Conservation (phyloP, 2,329 filamentous ascomycete species). For the Claviceps africana region DNA sequence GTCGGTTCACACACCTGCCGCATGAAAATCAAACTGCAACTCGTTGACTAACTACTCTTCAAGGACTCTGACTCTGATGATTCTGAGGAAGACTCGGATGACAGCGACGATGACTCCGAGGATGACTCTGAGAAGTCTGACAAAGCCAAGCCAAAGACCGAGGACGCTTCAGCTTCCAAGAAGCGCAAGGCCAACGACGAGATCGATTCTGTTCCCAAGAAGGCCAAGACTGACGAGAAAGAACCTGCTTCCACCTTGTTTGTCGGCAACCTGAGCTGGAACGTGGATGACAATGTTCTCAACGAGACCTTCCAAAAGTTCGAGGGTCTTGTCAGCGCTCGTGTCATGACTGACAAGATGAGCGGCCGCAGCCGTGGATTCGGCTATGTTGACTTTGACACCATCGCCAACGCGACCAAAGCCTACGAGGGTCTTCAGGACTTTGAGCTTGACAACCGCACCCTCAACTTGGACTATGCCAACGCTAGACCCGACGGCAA, state of each 20-base stretch:
- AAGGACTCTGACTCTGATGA: conserved; percentile 11
- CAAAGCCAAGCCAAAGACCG: conserved; percentile 19
- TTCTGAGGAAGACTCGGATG: conserved; percentile 21
- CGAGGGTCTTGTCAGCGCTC: conserved; percentile 56
- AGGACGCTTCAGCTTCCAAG: conserved; percentile 28
- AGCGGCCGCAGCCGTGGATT: conserved; percentile 79
- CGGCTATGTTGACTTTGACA: conserved; percentile 80
- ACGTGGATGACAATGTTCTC: conserved; percentile 71
- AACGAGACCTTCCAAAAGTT: conserved; percentile 69
- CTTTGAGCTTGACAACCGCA: conserved; percentile 58
- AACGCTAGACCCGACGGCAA: conserved; percentile 45
- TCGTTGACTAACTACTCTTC: background rate
- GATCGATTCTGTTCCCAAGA: conserved; percentile 44
- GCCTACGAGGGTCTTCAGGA: conserved; percentile 65
- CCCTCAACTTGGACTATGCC: conserved; percentile 67
- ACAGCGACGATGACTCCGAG: conserved; percentile 19
- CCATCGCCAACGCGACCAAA: conserved; percentile 50
- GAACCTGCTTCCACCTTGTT: conserved; percentile 53
- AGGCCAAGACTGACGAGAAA: conserved; percentile 46
- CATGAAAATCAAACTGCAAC: background rate
- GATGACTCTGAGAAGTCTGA: conserved; percentile 23
- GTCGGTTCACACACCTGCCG: conserved; percentile 10
- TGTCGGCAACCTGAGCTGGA: conserved; percentile 83
- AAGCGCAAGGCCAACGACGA: conserved; percentile 36
- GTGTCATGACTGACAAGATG: conserved; percentile 72